A percentile compares a stretch with the other conserved stretches of the same genome.
Evolutionary conservation across 768 basidiomycete genomes (phyloP).

Genomic region (Termitomyces sp.): DNA sequence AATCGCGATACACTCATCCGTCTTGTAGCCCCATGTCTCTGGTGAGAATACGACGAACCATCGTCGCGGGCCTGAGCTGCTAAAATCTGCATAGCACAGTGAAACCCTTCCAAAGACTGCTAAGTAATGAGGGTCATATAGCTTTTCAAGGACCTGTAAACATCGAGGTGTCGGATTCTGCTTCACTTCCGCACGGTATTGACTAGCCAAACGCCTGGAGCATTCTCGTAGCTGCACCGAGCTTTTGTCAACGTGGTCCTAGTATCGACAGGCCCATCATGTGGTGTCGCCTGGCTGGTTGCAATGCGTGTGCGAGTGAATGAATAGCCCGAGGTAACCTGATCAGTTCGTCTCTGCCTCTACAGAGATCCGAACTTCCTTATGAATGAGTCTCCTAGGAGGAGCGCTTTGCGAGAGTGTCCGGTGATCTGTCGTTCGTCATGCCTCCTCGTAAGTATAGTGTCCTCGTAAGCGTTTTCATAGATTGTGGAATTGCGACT

Average conservation of each 20-base stretch:
- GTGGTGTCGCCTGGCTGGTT: background rate
- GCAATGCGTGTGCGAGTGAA: background rate
- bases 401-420: background rate
- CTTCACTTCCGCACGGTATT: background rate
- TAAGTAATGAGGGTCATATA: background rate
- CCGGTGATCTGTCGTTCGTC: background rate
- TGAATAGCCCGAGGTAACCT: background rate
- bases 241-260: background rate
- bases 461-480: background rate
- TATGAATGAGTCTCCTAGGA: background rate
- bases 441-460: background rate
- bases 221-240: background rate
- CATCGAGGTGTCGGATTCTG: background rate
- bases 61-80: background rate
- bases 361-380: background rate
- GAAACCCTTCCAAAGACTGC: background rate
- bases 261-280: background rate
- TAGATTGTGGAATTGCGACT: background rate
- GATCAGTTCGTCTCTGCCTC: background rate
- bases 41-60: background rate
- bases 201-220: background rate
- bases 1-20: background rate
- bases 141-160: background rate
- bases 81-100: background rate
- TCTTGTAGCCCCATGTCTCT: background rate